phyloP scores from a whole-genome alignment of 495 filamentous ascomycete genomes.

The Penicillium flavigenum region DNA sequence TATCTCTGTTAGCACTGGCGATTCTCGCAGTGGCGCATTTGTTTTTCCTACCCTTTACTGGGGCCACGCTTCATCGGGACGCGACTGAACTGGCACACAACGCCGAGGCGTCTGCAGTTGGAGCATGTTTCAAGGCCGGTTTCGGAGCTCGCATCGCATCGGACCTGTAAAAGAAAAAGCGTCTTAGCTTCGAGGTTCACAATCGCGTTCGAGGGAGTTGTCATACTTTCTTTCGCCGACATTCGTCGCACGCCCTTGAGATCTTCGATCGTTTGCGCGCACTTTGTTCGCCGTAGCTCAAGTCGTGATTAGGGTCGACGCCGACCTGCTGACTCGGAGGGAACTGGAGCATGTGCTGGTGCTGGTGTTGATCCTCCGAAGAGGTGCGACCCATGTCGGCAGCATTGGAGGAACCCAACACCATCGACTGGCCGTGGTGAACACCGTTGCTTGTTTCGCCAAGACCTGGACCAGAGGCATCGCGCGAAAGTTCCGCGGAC shows the following conservation, averaged over 20 bases:
- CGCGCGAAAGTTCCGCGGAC: constrained; percentile 48
- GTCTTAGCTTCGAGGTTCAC: constrained; percentile 20
- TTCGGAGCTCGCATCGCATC: constrained; percentile 86
- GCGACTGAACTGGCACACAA: constrained; percentile 83
- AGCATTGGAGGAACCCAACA: constrained; percentile 42
- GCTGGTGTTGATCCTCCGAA: constrained; percentile 45
- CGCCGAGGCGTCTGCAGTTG: constrained; percentile 76
- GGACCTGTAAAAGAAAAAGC: constrained; percentile 55
- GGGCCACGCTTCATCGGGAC: constrained; percentile 94
- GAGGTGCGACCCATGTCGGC: constrained; percentile 43
- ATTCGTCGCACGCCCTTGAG: constrained; percentile 92
- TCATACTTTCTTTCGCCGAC: constrained; percentile 82
- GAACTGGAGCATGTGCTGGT: constrained; percentile 50
- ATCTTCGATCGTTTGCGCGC: constrained; percentile 88
- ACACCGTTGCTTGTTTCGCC: constrained; percentile 45
- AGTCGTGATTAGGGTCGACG: constrained; percentile 51
- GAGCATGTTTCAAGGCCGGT: constrained; percentile 76
- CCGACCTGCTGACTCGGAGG: constrained; percentile 50
- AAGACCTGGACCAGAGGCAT: constrained; percentile 43
- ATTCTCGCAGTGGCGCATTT: constrained; percentile 2
- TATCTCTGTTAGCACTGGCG: constrained; percentile 22
- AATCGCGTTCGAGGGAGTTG: constrained; percentile 16
- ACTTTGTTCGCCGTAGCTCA: constrained; percentile 58
- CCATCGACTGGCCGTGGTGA: constrained; percentile 45
- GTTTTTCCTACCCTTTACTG: constrained; percentile 74